phyloP scores from a whole-genome alignment of 345 rosid genomes.

The Nephelium lappaceum region DNA sequence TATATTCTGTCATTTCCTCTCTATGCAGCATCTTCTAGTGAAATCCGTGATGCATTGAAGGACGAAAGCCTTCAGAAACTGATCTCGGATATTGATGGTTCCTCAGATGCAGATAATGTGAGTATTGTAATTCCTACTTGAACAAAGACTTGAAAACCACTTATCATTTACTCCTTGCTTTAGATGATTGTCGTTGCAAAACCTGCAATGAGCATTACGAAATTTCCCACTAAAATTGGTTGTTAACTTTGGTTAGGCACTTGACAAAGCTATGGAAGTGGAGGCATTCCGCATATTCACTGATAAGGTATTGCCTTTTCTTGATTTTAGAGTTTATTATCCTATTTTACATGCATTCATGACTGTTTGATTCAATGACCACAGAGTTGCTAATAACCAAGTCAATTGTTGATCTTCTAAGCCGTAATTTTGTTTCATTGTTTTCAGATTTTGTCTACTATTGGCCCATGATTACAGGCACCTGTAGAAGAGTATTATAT shows the following conservation, averaged over 20 bases:
- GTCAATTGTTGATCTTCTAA: not conserved
- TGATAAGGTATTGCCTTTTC: slow-evolving; percentile 49
- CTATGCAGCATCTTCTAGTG: slow-evolving; percentile 55
- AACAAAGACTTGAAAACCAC: slow-evolving; percentile 5
- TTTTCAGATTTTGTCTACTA: slow-evolving; percentile 43
- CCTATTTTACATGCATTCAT: not conserved
- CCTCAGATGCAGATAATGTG: slow-evolving; percentile 49
- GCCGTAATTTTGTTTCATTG: not conserved
- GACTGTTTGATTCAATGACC: not conserved
- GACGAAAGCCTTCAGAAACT: slow-evolving; percentile 50
- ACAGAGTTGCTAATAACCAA: not conserved
- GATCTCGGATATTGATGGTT: slow-evolving; percentile 40
- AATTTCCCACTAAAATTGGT: slow-evolving; percentile 14
- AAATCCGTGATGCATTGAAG: slow-evolving; percentile 45
- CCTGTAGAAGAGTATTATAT: not conserved
- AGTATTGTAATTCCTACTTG: slow-evolving; percentile 25
- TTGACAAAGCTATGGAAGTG: slow-evolving; percentile 58
- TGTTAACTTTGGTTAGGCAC: slow-evolving; percentile 42
- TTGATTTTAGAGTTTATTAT: not conserved
- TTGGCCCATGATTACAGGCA: slow-evolving; percentile 23
- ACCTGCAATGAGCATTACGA: not conserved
- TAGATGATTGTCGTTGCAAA: not conserved
- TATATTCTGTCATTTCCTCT: slow-evolving; percentile 7
- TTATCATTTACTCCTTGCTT: not conserved
- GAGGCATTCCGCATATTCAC: slow-evolving; percentile 48